A percentile compares a stretch with the other conserved stretches of the same genome.
Evolutionary conservation across 2,329 filamentous ascomycete species (phyloP).

Genomic region (Ophiostoma piceae): DNA sequence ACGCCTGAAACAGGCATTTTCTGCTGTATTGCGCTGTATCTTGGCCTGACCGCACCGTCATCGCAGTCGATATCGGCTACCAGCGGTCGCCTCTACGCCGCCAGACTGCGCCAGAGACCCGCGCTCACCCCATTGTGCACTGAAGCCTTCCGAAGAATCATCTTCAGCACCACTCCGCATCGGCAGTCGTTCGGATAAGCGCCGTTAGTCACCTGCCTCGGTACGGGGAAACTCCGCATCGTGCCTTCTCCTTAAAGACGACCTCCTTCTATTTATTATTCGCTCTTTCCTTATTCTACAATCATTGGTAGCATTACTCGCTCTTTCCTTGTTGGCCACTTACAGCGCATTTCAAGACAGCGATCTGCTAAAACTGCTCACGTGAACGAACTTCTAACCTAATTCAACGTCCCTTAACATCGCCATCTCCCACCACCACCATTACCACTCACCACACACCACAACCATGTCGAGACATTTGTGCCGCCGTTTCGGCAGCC

Average conservation of each 20-base stretch:
- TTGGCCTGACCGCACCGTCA: neutral
- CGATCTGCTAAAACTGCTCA: neutral
- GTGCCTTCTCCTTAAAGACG: neutral
- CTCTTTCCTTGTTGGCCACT: neutral
- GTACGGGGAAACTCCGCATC: conserved; percentile 1
- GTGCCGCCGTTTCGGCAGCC: conserved; percentile 22
- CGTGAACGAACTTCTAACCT: neutral
- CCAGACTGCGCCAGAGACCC: neutral
- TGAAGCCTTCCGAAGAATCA: conserved; percentile 20
- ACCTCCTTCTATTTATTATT: neutral
- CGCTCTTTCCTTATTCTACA: neutral
- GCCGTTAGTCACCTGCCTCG: conserved; percentile 8
- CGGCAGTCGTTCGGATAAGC: conserved; percentile 24
- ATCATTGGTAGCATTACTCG: no score
- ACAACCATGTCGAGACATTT: conserved; percentile 26
- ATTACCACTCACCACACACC: neutral
- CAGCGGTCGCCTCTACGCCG: no score
- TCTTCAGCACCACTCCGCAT: conserved; percentile 14
- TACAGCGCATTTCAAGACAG: neutral
- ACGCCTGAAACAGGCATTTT: neutral
- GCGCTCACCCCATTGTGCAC: neutral
- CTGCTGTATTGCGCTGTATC: neutral
- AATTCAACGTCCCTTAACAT: neutral
- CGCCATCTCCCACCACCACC: neutral
- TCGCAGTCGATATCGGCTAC: neutral